These are phyloP conservation scores for Leccinum huronense DNA, from an alignment of 1,284 basidiomycete species.

Conservation along the genomic window DNA sequence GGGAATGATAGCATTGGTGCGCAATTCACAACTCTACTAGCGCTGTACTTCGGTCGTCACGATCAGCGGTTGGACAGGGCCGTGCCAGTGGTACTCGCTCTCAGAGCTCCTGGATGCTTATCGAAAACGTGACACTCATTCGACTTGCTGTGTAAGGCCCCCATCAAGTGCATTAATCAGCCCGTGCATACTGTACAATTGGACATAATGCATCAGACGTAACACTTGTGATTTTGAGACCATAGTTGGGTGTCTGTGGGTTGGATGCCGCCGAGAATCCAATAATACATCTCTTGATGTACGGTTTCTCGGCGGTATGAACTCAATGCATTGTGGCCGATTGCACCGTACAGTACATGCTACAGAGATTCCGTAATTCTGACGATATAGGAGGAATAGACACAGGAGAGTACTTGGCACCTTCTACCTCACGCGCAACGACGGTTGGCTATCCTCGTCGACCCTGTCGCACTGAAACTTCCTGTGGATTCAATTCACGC, in stretches of 20 bases:
- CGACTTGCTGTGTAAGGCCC: background rate
- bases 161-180: background rate
- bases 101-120: background rate
- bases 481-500: background rate
- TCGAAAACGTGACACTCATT: background rate
- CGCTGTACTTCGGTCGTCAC: background rate
- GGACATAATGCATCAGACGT: background rate
- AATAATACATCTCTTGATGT: background rate
- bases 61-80: background rate
- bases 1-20: background rate
- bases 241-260: background rate
- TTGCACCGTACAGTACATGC: background rate
- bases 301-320: background rate
- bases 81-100: background rate
- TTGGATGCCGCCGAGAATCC: background rate
- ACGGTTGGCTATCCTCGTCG: background rate
- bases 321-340: conserved; percentile 1
- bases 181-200: background rate
- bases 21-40: background rate
- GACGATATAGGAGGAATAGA: background rate
- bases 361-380: background rate
- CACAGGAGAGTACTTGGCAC: background rate
- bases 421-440: background rate
- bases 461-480: background rate
- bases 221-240: background rate